Evolutionary conservation across 2,329 filamentous ascomycete species (phyloP).

Genomic region (Cercospora sp.): DNA sequence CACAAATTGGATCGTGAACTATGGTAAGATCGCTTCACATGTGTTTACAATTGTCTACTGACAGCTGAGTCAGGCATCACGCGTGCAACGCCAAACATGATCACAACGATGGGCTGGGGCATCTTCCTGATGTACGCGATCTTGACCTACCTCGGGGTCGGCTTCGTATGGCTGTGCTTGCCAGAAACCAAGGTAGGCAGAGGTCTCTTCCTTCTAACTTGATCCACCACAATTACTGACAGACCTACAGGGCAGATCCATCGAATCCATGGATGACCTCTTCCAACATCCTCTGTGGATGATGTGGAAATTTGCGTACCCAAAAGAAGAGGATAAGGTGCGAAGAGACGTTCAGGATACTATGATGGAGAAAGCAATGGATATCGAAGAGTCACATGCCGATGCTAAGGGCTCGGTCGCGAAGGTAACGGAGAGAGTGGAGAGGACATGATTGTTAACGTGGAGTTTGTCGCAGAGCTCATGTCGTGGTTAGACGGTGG

Average conservation of each 20-base stretch:
- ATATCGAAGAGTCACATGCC: not conserved
- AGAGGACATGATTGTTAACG: not conserved
- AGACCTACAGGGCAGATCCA: slow-evolving; percentile 21
- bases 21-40: slow-evolving; percentile 6
- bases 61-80: slow-evolving; percentile 9
- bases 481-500: not conserved
- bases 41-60: not conserved
- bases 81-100: slow-evolving; percentile 23
- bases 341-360: slow-evolving; percentile 24
- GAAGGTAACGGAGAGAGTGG: not conserved
- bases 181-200: slow-evolving; percentile 15
- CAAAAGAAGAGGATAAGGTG: slow-evolving; percentile 27
- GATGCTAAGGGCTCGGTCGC: not conserved
- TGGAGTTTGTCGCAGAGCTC: not conserved
- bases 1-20: slow-evolving; percentile 29
- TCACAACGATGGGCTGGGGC: slow-evolving; percentile 25
- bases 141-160: slow-evolving; percentile 24
- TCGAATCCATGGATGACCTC: slow-evolving; percentile 29
- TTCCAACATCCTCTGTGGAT: slow-evolving; percentile 26
- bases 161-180: slow-evolving; percentile 26
- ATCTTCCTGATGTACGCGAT: slow-evolving; percentile 26
- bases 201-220: not conserved
- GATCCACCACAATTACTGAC: not conserved
- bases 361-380: slow-evolving; percentile 7
- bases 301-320: slow-evolving; percentile 27